phyloP scores from a whole-genome alignment of 2,329 filamentous ascomycete genomes.

The Exophiala spinifera region DNA sequence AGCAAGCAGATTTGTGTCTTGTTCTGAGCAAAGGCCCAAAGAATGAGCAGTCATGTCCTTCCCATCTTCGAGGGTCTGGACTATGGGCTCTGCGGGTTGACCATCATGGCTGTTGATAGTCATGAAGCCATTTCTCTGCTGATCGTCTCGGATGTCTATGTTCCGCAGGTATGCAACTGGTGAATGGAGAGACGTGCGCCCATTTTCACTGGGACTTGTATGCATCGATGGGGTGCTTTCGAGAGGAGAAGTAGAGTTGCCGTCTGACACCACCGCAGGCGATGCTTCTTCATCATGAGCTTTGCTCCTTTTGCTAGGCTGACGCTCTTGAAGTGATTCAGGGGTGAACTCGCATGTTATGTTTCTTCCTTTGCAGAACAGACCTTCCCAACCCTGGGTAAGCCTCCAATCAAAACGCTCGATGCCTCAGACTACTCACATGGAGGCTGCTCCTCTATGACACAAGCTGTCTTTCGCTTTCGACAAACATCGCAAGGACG shows the following conservation, averaged over 20 bases:
- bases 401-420: background rate
- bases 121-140: conserved; percentile 6
- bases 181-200: conserved; percentile 3
- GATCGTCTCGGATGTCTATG: background rate
- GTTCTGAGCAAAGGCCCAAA: conserved; percentile 47
- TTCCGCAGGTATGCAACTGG: conserved; percentile 1
- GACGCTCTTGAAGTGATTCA: conserved; percentile 18
- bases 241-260: background rate
- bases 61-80: conserved; percentile 44
- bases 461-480: conserved; percentile 47
- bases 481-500: conserved; percentile 49
- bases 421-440: conserved; percentile 36
- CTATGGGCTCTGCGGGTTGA: conserved; percentile 12
- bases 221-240: background rate
- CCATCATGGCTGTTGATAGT: conserved; percentile 6
- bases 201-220: conserved; percentile 7
- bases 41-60: conserved; percentile 44
- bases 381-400: conserved; percentile 22
- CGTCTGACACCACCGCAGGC: background rate
- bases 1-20: conserved; percentile 48
- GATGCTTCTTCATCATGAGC: conserved; percentile 13
- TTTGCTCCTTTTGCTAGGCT: conserved; percentile 5
- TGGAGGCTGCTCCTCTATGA: conserved; percentile 45
- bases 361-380: conserved; percentile 30
- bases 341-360: conserved; percentile 30